Evolutionary conservation across 23 red algal species (phyloP).

Genomic region (Gracilaria vermiculophylla): DNA sequence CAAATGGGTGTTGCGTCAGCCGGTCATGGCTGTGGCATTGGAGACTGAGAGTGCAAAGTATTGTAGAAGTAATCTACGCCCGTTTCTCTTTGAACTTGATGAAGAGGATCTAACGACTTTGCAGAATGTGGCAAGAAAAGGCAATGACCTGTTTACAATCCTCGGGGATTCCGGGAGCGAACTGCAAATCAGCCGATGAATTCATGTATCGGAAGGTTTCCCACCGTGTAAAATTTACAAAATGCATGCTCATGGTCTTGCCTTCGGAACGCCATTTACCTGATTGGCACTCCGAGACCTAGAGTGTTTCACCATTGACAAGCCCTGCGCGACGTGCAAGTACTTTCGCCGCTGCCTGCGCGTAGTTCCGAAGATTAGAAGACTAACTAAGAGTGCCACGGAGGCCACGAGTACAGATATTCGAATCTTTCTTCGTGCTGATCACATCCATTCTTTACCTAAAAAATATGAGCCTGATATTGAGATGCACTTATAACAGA

Average conservation of each 20-base stretch:
- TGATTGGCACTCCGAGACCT: too few relatives aligned
- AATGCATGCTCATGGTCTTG: too few relatives aligned
- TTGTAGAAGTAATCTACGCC: slow-evolving; percentile 6
- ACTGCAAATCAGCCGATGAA: slow-evolving; percentile 2
- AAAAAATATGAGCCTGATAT: background rate
- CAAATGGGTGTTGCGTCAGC: slow-evolving; percentile 39
- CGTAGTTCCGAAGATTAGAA: too few relatives aligned
- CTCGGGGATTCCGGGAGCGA: slow-evolving; percentile 45
- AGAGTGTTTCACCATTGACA: too few relatives aligned
- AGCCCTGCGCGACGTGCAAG: too few relatives aligned
- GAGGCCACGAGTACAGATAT: too few relatives aligned
- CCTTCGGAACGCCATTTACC: too few relatives aligned
- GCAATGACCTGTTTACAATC: slow-evolving; percentile 53
- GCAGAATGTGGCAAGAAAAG: slow-evolving; percentile 42
- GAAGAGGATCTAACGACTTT: slow-evolving; percentile 18
- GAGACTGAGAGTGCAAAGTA: background rate
- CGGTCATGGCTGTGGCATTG: slow-evolving; percentile 21
- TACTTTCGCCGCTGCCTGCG: too few relatives aligned
- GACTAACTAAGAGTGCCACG: too few relatives aligned
- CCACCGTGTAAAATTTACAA: background rate
- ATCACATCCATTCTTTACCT: background rate
- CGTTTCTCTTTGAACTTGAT: slow-evolving; percentile 47
- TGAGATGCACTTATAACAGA: background rate
- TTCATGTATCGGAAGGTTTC: background rate
- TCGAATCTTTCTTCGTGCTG: too few relatives aligned